Conservation (phyloP, 495 filamentous ascomycete genomes). For the Lasiosphaeria hispida region DNA sequence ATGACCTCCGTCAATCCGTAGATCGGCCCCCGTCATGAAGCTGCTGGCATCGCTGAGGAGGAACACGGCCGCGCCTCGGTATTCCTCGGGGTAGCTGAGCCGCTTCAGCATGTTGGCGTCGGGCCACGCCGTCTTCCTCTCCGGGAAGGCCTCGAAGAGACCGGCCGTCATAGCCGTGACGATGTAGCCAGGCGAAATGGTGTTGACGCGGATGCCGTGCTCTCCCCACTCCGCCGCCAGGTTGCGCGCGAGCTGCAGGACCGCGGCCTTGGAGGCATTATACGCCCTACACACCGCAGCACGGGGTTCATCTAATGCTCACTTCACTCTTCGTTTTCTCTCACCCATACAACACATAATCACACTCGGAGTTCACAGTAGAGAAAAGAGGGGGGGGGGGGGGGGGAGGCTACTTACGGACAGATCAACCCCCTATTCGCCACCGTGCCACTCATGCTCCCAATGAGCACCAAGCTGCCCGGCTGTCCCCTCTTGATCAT, state of each 20-base stretch:
- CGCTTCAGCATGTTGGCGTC: slow-evolving; percentile 85
- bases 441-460: slow-evolving; percentile 75
- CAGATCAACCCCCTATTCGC: slow-evolving; percentile 62
- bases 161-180: slow-evolving; percentile 86
- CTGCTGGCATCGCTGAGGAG: slow-evolving; percentile 80
- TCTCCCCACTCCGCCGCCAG: slow-evolving; percentile 85
- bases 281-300: slow-evolving; percentile 59
- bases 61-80: slow-evolving; percentile 78
- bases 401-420: slow-evolving; percentile 33
- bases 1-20: slow-evolving; percentile 82
- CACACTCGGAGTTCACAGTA: neutral
- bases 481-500: slow-evolving; percentile 60
- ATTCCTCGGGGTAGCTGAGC: slow-evolving; percentile 77
- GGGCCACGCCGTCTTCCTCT: slow-evolving; percentile 74
- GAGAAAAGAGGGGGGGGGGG: neutral
- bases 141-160: slow-evolving; percentile 72
- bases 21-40: slow-evolving; percentile 81
- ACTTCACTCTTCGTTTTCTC: neutral
- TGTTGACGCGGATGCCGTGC: slow-evolving; percentile 90
- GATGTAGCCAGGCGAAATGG: slow-evolving; percentile 92
- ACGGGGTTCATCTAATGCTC: neutral
- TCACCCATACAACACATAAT: neutral
- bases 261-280: slow-evolving; percentile 86
- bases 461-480: slow-evolving; percentile 72
- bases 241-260: slow-evolving; percentile 80